Base-by-base conservation (phyloP, 2,329 filamentous ascomycete genomes). In the Mariannaea elegans region DNA sequence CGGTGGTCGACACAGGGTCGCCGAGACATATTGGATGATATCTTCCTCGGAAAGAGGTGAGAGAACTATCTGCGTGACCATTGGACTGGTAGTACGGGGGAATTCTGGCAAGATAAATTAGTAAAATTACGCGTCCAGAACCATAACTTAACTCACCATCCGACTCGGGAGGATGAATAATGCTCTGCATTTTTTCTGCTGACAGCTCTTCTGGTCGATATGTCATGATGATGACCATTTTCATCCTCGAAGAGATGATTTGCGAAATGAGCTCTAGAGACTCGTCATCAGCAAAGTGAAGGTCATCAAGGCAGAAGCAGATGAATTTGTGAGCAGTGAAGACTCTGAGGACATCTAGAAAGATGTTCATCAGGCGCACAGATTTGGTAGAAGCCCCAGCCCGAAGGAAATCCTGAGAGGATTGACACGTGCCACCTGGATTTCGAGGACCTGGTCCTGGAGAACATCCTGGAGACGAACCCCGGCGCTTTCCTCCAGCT, bases 231-330 rank as follows among this genome's bases (percentile, higher is more conserved):
- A 97, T 82, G 18, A 94, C 87, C 78, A 97, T 90, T 18, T 91
- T 92, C 61, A 97, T 86, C 64, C 90, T 90, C 1, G 90, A 88
- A 49, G 84, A 83, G 55, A 97, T 87, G 51, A 97, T 93, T 69
- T 93, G 90, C 14, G 89, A 85, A 36, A 97, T 89, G 51, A 97
- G 81, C 58, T 97, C 92, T 46, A 95, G 78, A 13, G 91, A 95
- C 74, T 97, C 94, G 23, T 90, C 87, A 72, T 97, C 94, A 7
- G 93, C 93, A 74, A 93, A 95, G 69, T 97, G 93, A 29, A 97
- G 79, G 75, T 97, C 94, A 71, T 97, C 94, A 24, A 97, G 78
- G 68, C 89, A 93, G 67, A 97, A 89, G 71, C 92, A 96, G 53
- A 97, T 93, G 69, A 97, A 88, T 69, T 94, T 95, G 73, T 94